Percentiles rank a stretch among this genome's conserved stretches.
Evolutionary conservation across 495 filamentous ascomycete genomes (phyloP).

Genomic region (Penicillium dipodomyicola): DNA sequence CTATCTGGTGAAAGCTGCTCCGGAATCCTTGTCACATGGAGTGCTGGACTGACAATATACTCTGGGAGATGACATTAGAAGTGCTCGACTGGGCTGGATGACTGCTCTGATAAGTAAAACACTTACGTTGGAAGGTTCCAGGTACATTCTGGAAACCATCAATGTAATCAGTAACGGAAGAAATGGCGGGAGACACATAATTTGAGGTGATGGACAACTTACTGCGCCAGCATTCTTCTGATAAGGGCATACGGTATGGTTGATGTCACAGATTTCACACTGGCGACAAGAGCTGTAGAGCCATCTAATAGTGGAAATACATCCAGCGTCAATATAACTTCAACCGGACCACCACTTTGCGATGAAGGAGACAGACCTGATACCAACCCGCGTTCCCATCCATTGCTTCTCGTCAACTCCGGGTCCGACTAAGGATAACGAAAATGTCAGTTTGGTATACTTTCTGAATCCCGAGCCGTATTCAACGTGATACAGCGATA

Average conservation of each 20-base stretch:
- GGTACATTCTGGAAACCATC: slow-evolving; percentile 37
- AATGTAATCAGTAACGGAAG: not conserved
- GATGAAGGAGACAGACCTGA: slow-evolving; percentile 29
- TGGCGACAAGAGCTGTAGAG: slow-evolving; percentile 44
- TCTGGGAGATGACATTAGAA: slow-evolving; percentile 22
- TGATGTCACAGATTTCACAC: slow-evolving; percentile 48
- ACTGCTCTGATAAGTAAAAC: not conserved
- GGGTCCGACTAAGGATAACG: slow-evolving; percentile 26
- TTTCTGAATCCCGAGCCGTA: not conserved
- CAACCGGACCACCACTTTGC: not conserved
- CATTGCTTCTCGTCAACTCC: slow-evolving; percentile 31
- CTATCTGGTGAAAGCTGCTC: slow-evolving; percentile 31
- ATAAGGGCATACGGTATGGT: slow-evolving; percentile 44
- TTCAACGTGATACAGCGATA: not conserved
- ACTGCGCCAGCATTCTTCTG: slow-evolving; percentile 48
- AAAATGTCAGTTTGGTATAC: slow-evolving; percentile 1
- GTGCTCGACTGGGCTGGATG: not conserved
- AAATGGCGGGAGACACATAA: not conserved
- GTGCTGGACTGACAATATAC: slow-evolving; percentile 42
- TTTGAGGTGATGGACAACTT: slow-evolving; percentile 1
- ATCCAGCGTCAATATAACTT: not conserved
- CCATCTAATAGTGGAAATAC: slow-evolving; percentile 29
- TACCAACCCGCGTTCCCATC: slow-evolving; percentile 39
- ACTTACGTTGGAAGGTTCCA: slow-evolving; percentile 46
- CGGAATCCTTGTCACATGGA: slow-evolving; percentile 42